Base-by-base conservation (phyloP, 176 grass and related monocot species). In the Miscanthus lutarioriparius region DNA sequence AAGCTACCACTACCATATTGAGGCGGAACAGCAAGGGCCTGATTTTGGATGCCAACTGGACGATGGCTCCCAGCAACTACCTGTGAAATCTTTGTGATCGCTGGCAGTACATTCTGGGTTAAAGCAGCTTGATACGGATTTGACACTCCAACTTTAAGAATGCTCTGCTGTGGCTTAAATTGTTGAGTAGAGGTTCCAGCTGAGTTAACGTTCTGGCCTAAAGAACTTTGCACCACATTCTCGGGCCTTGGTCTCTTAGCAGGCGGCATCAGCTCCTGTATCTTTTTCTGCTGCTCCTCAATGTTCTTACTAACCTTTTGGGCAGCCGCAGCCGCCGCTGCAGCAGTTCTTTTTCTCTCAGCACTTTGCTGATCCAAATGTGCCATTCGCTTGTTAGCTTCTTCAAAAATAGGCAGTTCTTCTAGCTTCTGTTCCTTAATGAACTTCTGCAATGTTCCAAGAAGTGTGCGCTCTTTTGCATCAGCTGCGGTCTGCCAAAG, bases 341-440 rank as follows among this genome's bases (percentile, higher is more conserved):
- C 65, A 53, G 75, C 72, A 75, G 74, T 47, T 68, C 74, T 80
- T 61, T 90, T 83, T 67, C 79, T 90, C 27, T 90, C 78, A n/a
- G 61, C 84, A 72, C 58, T 82, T 75, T 79, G 72, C 38, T 71
- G 67, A 69, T 91, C 87, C 84, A 91, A 39, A 44, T 82, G 84
- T 71, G 36, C 37, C 63, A 87, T 74, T 63, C 84, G 58, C 76
- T 82, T 91, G 23, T 87, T 77, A 64, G 82, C 83, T 84, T 82
- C 69, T 47, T 78, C 87, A 65, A 80, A 36, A 30, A 88, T 63
- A 85, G 87, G 89, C 13, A 89, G 61, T 22, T 83, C 49, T 89
- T 94, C 84, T 13, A 91, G 76, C 10, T 85, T 94, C 1, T 87
- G 85, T 59, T 82, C 89, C 65, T 87, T 86, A 64, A 94, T 72